Base-by-base conservation (phyloP, 1,284 basidiomycete genomes). In the Pascua guehoae region DNA sequence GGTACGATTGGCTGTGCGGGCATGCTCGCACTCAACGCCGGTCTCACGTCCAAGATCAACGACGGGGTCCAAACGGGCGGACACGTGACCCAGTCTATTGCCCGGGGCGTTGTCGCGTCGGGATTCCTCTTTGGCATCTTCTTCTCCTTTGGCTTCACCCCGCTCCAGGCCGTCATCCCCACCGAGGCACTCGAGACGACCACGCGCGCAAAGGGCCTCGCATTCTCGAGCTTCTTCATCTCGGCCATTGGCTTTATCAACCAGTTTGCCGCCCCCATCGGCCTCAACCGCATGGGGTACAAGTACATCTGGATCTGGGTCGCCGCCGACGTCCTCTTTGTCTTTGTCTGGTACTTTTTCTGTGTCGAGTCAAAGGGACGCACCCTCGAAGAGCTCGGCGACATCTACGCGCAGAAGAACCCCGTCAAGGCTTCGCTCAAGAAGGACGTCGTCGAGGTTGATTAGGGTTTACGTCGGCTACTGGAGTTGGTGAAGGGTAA, bases 161-260 rank as follows among this genome's bases (percentile, higher is more conserved):
- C 68, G 0, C 60, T 70, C n/a, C 82, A 85, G 69, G 83, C 81
- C 4, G 68, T 85, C 11, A 82, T 84, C 59, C 83, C 84, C 1
- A 79, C 80, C 18, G 84, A 85, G 61, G 82, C 81, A 57, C 73
- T 85, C 15, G 75, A 81, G 56, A 83, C 81, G 50, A 83, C 81
- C 56, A 81, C 82, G 47, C 79, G 83, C 52, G 84, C 84, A 8
- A 85, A 85, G 67, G 84, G 84, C 57, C 83, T 84, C 78, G 75
- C 74, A n/a, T 62, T 71, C 41, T 71, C 71, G n/a, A 70, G 70
- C 47, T 63, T 84, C 52, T 77, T 80, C 12, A 81, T 82, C 51
- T 80, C 75, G 59, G 78, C 79, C 49, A 79, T 81, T 32, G 80
- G 79, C 2, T 82, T 83, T 64, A 81, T 83, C 57, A 83, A 83